Evolutionary conservation across 768 basidiomycete genomes (phyloP), one percentile per base, ranked within the genome.

Genomic region (Cubamyces lactineus): DNA sequence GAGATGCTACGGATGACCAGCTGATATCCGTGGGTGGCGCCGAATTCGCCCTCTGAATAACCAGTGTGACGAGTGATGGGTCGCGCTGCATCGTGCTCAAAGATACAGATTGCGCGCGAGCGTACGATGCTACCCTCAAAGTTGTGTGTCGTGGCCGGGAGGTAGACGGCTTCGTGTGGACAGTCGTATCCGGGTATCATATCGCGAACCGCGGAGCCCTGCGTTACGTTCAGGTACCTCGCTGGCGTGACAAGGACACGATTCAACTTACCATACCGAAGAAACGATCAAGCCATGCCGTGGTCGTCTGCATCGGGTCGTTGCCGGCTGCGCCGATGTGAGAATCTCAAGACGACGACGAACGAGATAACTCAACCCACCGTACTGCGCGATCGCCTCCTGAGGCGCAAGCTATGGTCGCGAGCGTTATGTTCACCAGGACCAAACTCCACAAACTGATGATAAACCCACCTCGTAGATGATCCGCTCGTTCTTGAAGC

Each of bases 161-260:
- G 74, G 69, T 79, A 85, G 12, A 84, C 76, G 0, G 86, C 80
- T 51, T 87, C 85, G 61, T 80, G 73, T 4, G 87, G 87, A 65
- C 87, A 88, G 69, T 89, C 87, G 69, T 88, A 88, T 45, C 84
- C 81, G 0, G 82, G 80, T n/a, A 89, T 78, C 76, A 88, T 75
- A 41, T 86, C 80, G n/a, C 83, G 79, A n/a, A 83, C 80, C 4
- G 77, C 50, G 15, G 69, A 67, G 0, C 86, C 86, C 76, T 70
- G 53, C 2, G 34, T 21, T 34, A 11, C 34, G 9, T 34, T 34
- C 34, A 34, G 5, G 34, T 6, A 34, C 11, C 5, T 11, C 34
- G 4, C 34, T 8, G 19, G 49, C 17, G 7, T 16, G n/a, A 2
- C 8, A 9, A 5, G 19, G 2, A 1, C 3, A 26, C 17, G 51